Evolutionary conservation across 768 basidiomycete species (phyloP), one percentile per base, ranked within the genome.

Genomic region (Serendipita indica): DNA sequence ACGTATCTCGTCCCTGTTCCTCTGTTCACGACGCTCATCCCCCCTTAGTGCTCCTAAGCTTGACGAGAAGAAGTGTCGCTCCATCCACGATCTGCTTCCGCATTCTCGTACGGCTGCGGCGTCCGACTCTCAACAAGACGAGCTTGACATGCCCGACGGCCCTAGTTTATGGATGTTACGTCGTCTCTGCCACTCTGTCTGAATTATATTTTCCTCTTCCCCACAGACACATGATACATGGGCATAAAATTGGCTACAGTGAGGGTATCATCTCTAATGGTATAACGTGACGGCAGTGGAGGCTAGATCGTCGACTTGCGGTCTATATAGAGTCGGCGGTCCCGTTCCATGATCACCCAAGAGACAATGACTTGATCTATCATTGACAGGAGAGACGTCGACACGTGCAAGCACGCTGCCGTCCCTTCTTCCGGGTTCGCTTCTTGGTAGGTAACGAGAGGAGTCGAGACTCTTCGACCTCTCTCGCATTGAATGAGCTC

Each of bases 271-370:
- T 27, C n/a, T 18, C 49, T 28, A 54, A 27, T 27, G 20, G 18
- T n/a, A 54, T 10, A 37, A 37, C 10, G n/a, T 10, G 10, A 10
- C 35, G 35, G n/a, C 35, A n/a, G n/a, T 37, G 35, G 10, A 37
- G 10, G 10, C 35, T 10, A 37, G 35, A 37, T n/a, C 35, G 35
- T 37, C 10, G 10, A 37, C 35, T 37, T 10, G 35, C 10, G 10
- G 35, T 37, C 10, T 10, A 37, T 37, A 37, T 37, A n/a, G 10
- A 37, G 4, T 16, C 49, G 20, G 20, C 49, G 20, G n/a, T 54
- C 49, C 49, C 49, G 20, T n/a, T 54, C 49, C 49, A 54, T 54
- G 49, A 54, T 54, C 16, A 54, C 49, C 49, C 49, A 54, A 16
- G 49, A 54, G 49, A 54, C 49, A 6, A 54, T 54, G 20, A 54